A percentile compares a stretch with the other conserved stretches of the same genome.
Evolutionary conservation across 441 rosid genomes (phyloP).

Genomic region (Gossypium trilobum): DNA sequence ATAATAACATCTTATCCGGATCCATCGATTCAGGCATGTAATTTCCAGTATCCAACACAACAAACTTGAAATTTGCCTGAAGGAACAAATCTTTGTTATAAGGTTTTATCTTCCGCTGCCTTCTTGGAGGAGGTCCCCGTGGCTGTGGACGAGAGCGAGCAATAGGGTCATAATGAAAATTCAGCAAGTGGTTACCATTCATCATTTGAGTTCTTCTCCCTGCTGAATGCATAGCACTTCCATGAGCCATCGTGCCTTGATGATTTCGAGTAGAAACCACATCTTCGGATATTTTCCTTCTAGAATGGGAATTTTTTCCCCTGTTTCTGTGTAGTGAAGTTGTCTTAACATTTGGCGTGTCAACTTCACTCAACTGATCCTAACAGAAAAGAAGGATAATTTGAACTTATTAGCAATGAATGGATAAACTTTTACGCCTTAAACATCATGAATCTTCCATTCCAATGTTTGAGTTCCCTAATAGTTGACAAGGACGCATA

Average conservation of each 20-base stretch:
- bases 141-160: conserved; percentile 44
- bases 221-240: conserved; percentile 34
- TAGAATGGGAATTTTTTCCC: conserved; percentile 27
- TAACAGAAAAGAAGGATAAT: background rate
- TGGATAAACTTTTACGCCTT: background rate
- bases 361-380: conserved; percentile 50
- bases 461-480: background rate
- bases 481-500: background rate
- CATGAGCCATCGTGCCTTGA: conserved; percentile 32
- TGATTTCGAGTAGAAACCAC: conserved; percentile 33
- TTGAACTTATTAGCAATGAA: background rate
- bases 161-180: conserved; percentile 89
- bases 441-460: background rate
- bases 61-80: conserved; percentile 94
- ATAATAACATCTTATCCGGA: conserved; percentile 79
- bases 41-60: conserved; percentile 68
- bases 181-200: conserved; percentile 80
- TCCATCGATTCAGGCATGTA: conserved; percentile 62
- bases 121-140: conserved; percentile 59
- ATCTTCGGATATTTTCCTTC: conserved; percentile 39
- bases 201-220: conserved; percentile 67
- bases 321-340: conserved; percentile 28
- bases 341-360: conserved; percentile 26
- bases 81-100: conserved; percentile 87
- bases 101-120: conserved; percentile 63